phyloP scores from a whole-genome alignment of 2,329 filamentous ascomycete genomes.

The Sarocladiaceae sp. region DNA sequence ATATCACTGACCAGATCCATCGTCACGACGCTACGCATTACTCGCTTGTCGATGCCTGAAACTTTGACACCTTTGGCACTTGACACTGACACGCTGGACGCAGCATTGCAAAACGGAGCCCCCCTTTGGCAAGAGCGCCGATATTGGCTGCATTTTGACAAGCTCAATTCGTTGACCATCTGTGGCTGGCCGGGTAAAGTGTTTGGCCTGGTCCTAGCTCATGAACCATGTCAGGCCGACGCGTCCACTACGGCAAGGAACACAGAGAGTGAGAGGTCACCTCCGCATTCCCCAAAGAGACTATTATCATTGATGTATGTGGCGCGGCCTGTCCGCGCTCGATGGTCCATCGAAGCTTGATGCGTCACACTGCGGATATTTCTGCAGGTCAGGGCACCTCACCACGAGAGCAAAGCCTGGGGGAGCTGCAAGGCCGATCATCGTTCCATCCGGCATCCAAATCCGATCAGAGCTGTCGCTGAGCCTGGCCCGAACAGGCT shows the following conservation, averaged over 20 bases:
- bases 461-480: conserved; percentile 3
- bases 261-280: no score
- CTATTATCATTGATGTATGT: no score
- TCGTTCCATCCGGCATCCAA: conserved; percentile 6
- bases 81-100: background rate
- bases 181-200: background rate
- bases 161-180: background rate
- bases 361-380: background rate
- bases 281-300: no score
- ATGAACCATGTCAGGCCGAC: background rate
- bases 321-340: background rate
- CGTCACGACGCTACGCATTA: no score
- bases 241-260: background rate
- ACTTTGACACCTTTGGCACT: background rate
- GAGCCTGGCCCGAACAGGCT: conserved; percentile 1
- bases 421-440: conserved; percentile 9
- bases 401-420: background rate
- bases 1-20: no score
- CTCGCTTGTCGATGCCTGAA: background rate
- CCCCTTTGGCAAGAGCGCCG: background rate
- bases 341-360: no score
- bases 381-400: background rate
- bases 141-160: background rate
- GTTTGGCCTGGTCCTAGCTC: no score
- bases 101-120: background rate